phyloP scores from a whole-genome alignment of 345 rosid species.

The Atalantia buxifolia region DNA sequence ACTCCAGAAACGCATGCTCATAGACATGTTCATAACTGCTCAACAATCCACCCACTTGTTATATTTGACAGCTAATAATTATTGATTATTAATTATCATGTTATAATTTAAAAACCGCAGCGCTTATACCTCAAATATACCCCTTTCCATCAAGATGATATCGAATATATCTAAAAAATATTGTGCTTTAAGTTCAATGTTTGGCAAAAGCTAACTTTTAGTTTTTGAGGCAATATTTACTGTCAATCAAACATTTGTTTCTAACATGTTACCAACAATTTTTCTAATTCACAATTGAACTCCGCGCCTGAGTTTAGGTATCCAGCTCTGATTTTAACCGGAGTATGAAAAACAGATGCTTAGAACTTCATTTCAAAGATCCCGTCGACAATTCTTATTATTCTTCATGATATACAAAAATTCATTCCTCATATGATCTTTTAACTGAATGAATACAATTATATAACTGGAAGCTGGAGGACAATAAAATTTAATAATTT shows the following conservation, averaged over 20 bases:
- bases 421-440: not conserved
- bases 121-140: not conserved
- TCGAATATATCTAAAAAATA: no score
- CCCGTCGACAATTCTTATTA: not conserved
- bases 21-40: no score
- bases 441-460: not conserved
- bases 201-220: no score
- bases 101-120: no score
- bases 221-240: no score
- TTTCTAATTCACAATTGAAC: not conserved
- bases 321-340: not conserved
- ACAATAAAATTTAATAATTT: no score
- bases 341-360: not conserved
- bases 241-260: no score
- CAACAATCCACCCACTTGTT: no score
- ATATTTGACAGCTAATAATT: no score
- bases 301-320: not conserved
- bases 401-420: not conserved
- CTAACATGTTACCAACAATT: not conserved
- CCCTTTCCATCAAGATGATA: no score
- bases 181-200: not conserved
- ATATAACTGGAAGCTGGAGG: not conserved
- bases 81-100: no score
- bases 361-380: not conserved
- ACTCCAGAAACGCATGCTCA: no score